Evolutionary conservation across 768 basidiomycete genomes (phyloP).

Genomic region (Amanita muscaria): DNA sequence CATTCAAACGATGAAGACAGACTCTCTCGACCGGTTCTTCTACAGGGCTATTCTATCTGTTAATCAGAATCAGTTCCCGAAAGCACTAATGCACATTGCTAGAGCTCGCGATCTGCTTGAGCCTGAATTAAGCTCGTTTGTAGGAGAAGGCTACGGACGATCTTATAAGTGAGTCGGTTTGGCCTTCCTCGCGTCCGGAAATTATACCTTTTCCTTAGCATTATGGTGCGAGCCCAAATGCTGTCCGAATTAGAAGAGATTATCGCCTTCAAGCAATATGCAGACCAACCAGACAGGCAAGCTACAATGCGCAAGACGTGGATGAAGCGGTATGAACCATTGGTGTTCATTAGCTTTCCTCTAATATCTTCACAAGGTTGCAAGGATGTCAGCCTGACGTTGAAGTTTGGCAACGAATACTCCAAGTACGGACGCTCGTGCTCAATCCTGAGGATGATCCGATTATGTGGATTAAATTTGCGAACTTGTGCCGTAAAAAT

Average conservation of each 20-base stretch:
- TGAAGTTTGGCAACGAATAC: conserved; percentile 96
- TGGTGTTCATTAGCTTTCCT: background rate
- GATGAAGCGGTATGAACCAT: conserved; percentile 77
- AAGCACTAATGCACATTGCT: conserved; percentile 82
- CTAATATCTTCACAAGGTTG: conserved; percentile 38
- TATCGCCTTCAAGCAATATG: conserved; percentile 88
- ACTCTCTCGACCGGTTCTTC: conserved; percentile 91
- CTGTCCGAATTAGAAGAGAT: conserved; percentile 97
- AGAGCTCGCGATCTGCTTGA: conserved; percentile 90
- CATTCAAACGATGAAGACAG: conserved; percentile 84
- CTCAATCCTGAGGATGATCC: conserved; percentile 90
- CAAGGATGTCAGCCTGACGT: conserved; percentile 97
- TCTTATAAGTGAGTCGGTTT: conserved; percentile 73
- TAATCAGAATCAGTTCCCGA: conserved; percentile 92
- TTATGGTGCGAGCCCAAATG: conserved; percentile 97
- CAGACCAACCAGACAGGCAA: conserved; percentile 92
- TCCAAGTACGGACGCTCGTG: conserved; percentile 92
- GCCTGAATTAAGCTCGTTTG: conserved; percentile 83
- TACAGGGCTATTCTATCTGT: conserved; percentile 94
- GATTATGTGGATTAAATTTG: conserved; percentile 98
- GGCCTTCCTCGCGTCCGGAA: background rate
- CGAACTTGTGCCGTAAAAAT: conserved; percentile 92
- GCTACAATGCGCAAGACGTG: conserved; percentile 87
- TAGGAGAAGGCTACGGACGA: conserved; percentile 94
- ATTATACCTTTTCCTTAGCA: conserved; percentile 35